These are phyloP conservation scores for Amanita brunnescens DNA, from an alignment of 768 basidiomycete species.

Conservation along the genomic window DNA sequence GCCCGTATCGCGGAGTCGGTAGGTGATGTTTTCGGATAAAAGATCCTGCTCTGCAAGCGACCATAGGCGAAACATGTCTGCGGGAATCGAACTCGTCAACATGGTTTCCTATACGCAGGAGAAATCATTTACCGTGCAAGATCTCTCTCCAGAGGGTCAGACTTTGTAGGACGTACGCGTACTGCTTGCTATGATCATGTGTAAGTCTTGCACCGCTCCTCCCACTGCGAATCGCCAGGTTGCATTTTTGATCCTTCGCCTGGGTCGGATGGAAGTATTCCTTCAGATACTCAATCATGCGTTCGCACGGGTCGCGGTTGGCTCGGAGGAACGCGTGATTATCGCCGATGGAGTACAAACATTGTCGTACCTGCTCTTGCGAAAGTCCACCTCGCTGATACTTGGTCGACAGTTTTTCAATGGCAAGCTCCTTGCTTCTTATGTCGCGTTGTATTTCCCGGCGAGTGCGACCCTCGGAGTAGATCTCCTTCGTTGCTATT, in stretches of 20 bases:
- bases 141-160: slow-evolving; percentile 84
- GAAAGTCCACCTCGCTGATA: slow-evolving; percentile 51
- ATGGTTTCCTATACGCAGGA: neutral
- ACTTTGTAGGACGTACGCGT: slow-evolving; percentile 79
- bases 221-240: slow-evolving; percentile 74
- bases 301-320: slow-evolving; percentile 84
- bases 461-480: slow-evolving; percentile 59
- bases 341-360: slow-evolving; percentile 83
- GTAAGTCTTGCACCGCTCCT: slow-evolving; percentile 72
- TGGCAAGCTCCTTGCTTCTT: slow-evolving; percentile 76
- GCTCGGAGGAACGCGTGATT: slow-evolving; percentile 83
- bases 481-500: slow-evolving; percentile 75
- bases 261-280: slow-evolving; percentile 70
- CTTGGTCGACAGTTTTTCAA: slow-evolving; percentile 60
- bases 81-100: neutral
- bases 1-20: slow-evolving; percentile 81
- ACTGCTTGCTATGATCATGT: slow-evolving; percentile 81
- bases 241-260: slow-evolving; percentile 52
- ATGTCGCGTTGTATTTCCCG: slow-evolving; percentile 82
- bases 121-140: slow-evolving; percentile 52
- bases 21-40: slow-evolving; percentile 63
- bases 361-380: slow-evolving; percentile 65
- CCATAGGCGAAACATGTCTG: slow-evolving; percentile 88
- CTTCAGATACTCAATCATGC: slow-evolving; percentile 72
- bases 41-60: slow-evolving; percentile 74